Percentiles rank a stretch among this genome's conserved stretches.
Conservation (phyloP, 352 stramenopile species). For the Phytophthora fragariaefolia region DNA sequence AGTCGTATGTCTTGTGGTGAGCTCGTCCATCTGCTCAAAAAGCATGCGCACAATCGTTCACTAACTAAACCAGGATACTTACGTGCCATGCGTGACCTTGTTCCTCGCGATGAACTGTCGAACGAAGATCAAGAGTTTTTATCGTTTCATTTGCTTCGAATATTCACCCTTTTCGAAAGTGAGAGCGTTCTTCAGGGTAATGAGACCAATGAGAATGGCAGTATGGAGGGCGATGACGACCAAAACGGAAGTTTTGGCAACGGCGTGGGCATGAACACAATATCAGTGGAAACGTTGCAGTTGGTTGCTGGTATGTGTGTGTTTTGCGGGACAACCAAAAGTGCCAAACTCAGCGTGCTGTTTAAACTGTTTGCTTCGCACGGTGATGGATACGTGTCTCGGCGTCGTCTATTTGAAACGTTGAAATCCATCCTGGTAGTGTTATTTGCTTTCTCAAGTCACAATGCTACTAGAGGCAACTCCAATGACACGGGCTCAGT, state of each 20-base stretch:
- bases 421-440: constrained; percentile 84
- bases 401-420: constrained; percentile 82
- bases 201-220: constrained; percentile 38
- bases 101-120: constrained; percentile 69
- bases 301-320: constrained; percentile 90
- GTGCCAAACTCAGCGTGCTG: constrained; percentile 91
- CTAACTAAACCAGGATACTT: constrained; percentile 82
- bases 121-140: constrained; percentile 91
- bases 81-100: constrained; percentile 77
- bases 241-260: constrained; percentile 25
- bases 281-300: constrained; percentile 78
- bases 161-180: constrained; percentile 86
- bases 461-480: constrained; percentile 66
- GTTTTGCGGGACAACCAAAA: constrained; percentile 96
- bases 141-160: constrained; percentile 84
- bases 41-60: constrained; percentile 66
- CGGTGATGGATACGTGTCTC: constrained; percentile 65
- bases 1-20: constrained; percentile 69
- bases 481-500: constrained; percentile 65
- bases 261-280: constrained; percentile 43
- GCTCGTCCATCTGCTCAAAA: constrained; percentile 74
- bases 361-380: constrained; percentile 86
- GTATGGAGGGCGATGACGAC: constrained; percentile 28
- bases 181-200: constrained; percentile 60
- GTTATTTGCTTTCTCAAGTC: constrained; percentile 87